Percentiles rank a stretch among this genome's conserved stretches.
Evolutionary conservation across 805 yeast genomes (phyloP).

Genomic region (Saturnispora saitoi): DNA sequence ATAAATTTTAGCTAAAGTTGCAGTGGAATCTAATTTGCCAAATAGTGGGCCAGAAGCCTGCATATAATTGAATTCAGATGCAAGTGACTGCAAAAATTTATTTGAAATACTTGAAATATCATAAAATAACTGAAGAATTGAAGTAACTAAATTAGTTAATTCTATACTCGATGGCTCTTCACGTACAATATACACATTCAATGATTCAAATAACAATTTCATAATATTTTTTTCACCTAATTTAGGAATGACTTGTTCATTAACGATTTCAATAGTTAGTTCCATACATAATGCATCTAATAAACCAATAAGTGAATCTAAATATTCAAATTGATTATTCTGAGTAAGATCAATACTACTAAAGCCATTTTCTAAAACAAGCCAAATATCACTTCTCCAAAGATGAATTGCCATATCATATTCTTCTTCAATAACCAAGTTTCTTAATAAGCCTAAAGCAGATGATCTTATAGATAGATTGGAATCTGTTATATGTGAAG

Average conservation of each 20-base stretch:
- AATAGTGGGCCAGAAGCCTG: conserved; percentile 9
- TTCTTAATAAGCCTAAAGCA: conserved; percentile 72
- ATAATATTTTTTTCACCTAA: conserved; percentile 23
- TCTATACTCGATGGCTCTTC: conserved; percentile 31
- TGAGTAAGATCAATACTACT: conserved; percentile 26
- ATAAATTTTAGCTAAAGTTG: conserved; percentile 18
- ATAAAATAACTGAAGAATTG: conserved; percentile 23
- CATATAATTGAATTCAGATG: conserved; percentile 4
- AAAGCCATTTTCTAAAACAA: conserved; percentile 44
- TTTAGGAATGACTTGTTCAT: conserved; percentile 19
- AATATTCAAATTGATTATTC: conserved; percentile 1
- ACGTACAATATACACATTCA: conserved; percentile 22
- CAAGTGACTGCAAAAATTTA: conserved; percentile 19
- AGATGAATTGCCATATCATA: conserved; percentile 66
- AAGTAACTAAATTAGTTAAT: conserved; percentile 17
- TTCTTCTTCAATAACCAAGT: conserved; percentile 79
- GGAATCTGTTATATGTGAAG: conserved; percentile 4
- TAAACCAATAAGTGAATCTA: conserved; percentile 52
- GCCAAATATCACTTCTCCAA: conserved; percentile 77
- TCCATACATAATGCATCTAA: conserved; percentile 52
- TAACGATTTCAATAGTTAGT: conserved; percentile 47
- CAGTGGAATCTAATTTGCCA: neutral
- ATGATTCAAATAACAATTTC: conserved; percentile 13
- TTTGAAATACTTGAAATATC: conserved; percentile 25
- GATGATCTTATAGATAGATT: conserved; percentile 1